A percentile compares a stretch with the other conserved stretches of the same genome.
Conservation (phyloP, 2,329 filamentous ascomycete genomes). For the Trichoderma harzianum region DNA sequence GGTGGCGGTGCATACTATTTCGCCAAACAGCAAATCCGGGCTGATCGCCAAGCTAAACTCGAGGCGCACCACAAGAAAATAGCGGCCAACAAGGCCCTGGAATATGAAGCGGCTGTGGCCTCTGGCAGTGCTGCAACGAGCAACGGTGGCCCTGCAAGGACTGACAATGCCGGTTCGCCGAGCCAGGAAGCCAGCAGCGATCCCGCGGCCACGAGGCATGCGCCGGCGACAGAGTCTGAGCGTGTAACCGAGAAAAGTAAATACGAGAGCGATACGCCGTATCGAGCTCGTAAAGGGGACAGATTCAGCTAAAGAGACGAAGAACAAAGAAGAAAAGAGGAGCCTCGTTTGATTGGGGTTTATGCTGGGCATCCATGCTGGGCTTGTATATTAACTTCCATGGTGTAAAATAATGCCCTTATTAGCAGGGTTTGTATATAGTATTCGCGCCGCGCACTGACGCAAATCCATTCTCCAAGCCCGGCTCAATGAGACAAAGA, state of each 20-base stretch:
- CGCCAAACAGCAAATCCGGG: constrained; percentile 91
- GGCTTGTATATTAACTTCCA: constrained; percentile 2
- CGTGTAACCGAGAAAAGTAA: constrained; percentile 76
- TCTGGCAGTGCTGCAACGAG: constrained; percentile 36
- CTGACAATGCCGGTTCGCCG: constrained; percentile 57
- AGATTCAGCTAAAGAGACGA: constrained; percentile 52
- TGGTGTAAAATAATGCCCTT: constrained; percentile 5
- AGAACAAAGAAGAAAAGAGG: background rate
- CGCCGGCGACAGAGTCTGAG: constrained; percentile 66
- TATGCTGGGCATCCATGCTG: constrained; percentile 1
- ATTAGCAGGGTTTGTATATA: background rate
- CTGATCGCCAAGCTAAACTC: constrained; percentile 72
- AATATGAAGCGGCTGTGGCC: constrained; percentile 43
- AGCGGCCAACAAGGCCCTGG: constrained; percentile 54
- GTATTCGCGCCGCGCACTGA: background rate
- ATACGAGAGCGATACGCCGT: constrained; percentile 78
- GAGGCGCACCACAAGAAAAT: constrained; percentile 65
- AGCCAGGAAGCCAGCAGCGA: constrained; percentile 72
- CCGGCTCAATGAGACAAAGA: background rate
- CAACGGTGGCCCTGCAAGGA: constrained; percentile 52
- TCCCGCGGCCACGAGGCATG: constrained; percentile 82
- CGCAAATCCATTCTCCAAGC: background rate
- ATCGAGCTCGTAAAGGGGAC: constrained; percentile 77
- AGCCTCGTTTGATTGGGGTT: constrained; percentile 1
- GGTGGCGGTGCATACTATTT: constrained; percentile 93